Percentiles rank a stretch among this genome's conserved stretches.
phyloP scores from a whole-genome alignment of 371 early-diverging fungal genomes.

The Nematocida ironsii region DNA sequence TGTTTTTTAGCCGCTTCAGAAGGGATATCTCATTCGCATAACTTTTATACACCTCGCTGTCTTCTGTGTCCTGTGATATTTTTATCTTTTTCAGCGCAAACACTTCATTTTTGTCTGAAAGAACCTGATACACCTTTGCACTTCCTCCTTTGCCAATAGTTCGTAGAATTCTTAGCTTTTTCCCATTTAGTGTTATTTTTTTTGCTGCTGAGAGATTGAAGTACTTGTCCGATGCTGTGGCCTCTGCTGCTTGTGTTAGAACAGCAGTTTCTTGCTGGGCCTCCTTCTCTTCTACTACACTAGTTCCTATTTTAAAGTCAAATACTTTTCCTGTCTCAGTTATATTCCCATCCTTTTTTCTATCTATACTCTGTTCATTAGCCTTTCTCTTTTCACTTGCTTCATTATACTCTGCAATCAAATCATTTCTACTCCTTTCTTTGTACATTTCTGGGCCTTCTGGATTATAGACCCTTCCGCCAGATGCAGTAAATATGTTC shows the following conservation, averaged over 20 bases:
- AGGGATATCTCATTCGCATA: conserved; percentile 79
- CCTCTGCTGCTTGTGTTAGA: background rate
- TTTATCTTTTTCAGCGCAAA: conserved; percentile 83
- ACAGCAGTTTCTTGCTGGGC: background rate
- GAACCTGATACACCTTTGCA: conserved; percentile 81
- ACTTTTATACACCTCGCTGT: conserved; percentile 73
- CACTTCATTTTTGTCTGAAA: conserved; percentile 72
- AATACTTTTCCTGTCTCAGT: conserved; percentile 30
- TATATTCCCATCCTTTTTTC: background rate
- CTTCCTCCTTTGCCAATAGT: conserved; percentile 80
- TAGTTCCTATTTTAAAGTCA: conserved; percentile 15
- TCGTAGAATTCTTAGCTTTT: conserved; percentile 56
- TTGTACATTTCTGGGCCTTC: background rate
- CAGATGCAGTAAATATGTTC: background rate
- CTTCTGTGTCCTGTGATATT: conserved; percentile 72
- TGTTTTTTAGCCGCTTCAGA: conserved; percentile 73
- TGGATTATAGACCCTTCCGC: background rate
- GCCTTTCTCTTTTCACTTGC: background rate
- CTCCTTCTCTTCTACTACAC: background rate
- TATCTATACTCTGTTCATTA: background rate
- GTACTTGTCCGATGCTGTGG: conserved; percentile 25
- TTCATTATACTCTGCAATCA: background rate
- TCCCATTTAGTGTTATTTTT: conserved; percentile 61
- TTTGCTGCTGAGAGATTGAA: conserved; percentile 24
- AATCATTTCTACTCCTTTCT: background rate